Percentiles rank a stretch among this genome's conserved stretches.
Evolutionary conservation across 2,329 filamentous ascomycete species (phyloP).

Genomic region (Ophiostoma quercus): DNA sequence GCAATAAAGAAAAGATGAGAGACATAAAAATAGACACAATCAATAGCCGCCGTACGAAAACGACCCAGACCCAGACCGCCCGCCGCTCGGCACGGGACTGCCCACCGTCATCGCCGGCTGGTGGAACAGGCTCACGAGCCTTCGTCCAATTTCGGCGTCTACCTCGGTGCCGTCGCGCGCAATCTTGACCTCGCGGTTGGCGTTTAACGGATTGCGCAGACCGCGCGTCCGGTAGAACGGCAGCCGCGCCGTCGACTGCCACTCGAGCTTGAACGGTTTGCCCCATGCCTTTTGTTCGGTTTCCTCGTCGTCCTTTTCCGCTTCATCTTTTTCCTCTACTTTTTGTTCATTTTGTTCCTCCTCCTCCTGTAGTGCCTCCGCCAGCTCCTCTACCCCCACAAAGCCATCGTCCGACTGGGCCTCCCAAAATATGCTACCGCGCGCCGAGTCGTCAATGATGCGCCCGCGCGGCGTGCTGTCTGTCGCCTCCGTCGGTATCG

Average conservation of each 20-base stretch:
- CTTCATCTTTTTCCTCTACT: background rate
- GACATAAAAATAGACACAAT: background rate
- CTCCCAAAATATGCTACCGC: constrained; percentile 98
- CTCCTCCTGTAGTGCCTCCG: too few species aligned
- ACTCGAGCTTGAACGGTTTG: constrained; percentile 85
- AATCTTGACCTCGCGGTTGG: constrained; percentile 92
- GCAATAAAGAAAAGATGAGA: too few species aligned
- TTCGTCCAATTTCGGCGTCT: constrained; percentile 73
- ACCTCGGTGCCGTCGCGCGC: constrained; percentile 90
- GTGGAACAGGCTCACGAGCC: constrained; percentile 74
- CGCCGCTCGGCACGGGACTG: background rate
- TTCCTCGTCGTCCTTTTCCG: constrained; percentile 28
- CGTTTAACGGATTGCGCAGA: constrained; percentile 88
- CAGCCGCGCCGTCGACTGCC: constrained; percentile 75
- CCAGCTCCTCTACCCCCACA: constrained; percentile 17
- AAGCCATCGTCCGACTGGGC: constrained; percentile 47
- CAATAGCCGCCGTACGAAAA: background rate
- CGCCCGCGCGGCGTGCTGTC: constrained; percentile 72
- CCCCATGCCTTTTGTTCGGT: constrained; percentile 66
- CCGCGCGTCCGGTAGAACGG: constrained; percentile 87
- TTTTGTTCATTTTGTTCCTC: background rate
- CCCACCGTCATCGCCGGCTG: constrained; percentile 26
- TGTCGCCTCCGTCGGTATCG: constrained; percentile 73
- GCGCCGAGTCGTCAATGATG: constrained; percentile 85
- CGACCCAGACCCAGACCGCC: background rate